phyloP scores from a whole-genome alignment of 140 eudicot genomes.

The Stevia rebaudiana region DNA sequence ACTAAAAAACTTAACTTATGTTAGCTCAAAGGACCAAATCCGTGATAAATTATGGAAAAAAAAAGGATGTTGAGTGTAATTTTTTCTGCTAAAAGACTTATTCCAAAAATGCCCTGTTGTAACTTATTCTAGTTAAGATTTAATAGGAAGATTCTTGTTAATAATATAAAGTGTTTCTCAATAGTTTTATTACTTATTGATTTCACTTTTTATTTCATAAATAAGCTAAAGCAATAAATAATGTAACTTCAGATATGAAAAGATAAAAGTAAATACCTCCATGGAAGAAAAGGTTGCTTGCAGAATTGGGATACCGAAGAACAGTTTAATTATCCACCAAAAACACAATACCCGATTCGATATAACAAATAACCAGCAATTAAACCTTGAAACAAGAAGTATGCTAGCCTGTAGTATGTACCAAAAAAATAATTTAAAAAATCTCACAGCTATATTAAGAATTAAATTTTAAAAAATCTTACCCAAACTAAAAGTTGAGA shows the following conservation, averaged over 20 bases:
- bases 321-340: constrained; percentile 69
- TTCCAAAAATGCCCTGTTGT: too few relatives aligned
- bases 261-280: constrained; percentile 36
- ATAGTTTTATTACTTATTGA: background rate
- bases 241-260: background rate
- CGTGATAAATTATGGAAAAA: too few relatives aligned
- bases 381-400: constrained; percentile 38
- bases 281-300: constrained; percentile 47
- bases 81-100: too few relatives aligned
- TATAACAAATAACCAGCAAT: constrained; percentile 39
- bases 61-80: too few relatives aligned
- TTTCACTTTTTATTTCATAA: background rate
- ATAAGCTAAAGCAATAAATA: constrained; percentile 7
- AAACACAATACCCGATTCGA: constrained; percentile 43
- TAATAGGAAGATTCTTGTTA: constrained; percentile 3
- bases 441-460: background rate
- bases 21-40: too few relatives aligned
- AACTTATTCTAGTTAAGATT: too few relatives aligned
- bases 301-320: constrained; percentile 47
- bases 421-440: constrained; percentile 5
- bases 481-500: constrained; percentile 75
- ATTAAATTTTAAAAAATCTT: constrained; percentile 15
- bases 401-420: constrained; percentile 39
- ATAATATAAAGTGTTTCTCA: background rate
- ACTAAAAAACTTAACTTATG: too few relatives aligned